Evolutionary conservation across 805 yeast species (phyloP).

Genomic region (Ogataea trehalophila): DNA sequence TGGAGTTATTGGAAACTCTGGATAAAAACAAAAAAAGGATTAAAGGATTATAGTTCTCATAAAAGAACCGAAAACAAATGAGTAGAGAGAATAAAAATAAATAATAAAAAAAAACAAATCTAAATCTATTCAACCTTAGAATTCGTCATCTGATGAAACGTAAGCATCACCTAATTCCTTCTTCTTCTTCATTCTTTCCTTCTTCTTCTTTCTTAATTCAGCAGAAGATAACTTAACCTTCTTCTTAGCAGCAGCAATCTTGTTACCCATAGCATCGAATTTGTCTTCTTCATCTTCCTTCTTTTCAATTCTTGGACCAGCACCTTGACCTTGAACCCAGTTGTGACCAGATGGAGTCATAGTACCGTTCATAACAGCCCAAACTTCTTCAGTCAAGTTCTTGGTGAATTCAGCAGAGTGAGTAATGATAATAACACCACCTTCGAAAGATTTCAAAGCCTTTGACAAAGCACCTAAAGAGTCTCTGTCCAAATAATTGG

Average conservation of each 20-base stretch:
- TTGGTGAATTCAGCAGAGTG: conserved; percentile 99
- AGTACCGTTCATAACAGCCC: conserved; percentile 98
- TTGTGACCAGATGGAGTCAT: conserved; percentile 99
- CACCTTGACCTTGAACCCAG: conserved; percentile 99
- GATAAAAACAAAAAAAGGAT: conserved; percentile 1
- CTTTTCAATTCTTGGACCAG: conserved; percentile 99
- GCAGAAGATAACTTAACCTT: conserved; percentile 97
- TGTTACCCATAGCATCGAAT: conserved; percentile 99
- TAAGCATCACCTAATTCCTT: conserved; percentile 99
- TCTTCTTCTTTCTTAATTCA: conserved; percentile 99
- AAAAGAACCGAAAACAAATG: conserved; percentile 3
- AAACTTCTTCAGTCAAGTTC: conserved; percentile 98
- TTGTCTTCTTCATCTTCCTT: conserved; percentile 94
- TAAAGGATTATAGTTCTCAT: not conserved
- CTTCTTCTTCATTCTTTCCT: conserved; percentile 99
- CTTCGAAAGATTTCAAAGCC: conserved; percentile 97
- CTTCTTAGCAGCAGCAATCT: conserved; percentile 94
- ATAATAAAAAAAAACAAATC: not conserved
- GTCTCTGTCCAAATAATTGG: conserved; percentile 98
- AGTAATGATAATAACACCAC: conserved; percentile 99
- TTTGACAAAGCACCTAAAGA: conserved; percentile 98
- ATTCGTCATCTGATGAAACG: conserved; percentile 93
- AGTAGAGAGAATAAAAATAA: conserved; percentile 3
- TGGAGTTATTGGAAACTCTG: not conserved
- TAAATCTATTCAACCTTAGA: conserved; percentile 36